Percentiles rank a stretch among this genome's conserved stretches.
Evolutionary conservation across 2,329 filamentous ascomycete genomes (phyloP).

Genomic region (Cephalotrichum gorgonifer): DNA sequence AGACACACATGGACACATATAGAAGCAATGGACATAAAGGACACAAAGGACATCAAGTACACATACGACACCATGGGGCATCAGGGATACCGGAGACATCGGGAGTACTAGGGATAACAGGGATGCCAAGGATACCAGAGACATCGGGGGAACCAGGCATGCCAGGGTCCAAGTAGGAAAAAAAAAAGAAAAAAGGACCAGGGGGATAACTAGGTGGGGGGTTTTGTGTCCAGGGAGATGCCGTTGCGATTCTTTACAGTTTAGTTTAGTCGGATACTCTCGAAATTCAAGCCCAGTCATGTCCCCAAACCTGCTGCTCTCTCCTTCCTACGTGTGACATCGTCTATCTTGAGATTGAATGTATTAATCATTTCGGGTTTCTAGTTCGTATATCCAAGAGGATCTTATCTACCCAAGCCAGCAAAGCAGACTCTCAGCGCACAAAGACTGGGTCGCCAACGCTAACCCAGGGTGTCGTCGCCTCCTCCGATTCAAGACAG

Average conservation of each 20-base stretch:
- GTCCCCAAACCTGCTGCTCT: background rate
- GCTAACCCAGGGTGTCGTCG: background rate
- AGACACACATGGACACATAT: too few relatives aligned
- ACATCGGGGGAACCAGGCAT: too few relatives aligned
- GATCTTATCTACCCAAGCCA: background rate
- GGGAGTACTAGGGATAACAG: too few relatives aligned
- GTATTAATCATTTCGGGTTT: background rate
- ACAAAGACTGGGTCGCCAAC: background rate
- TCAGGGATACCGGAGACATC: too few relatives aligned
- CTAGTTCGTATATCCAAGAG: background rate
- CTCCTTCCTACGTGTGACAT: background rate
- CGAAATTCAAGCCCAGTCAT: constrained; percentile 3
- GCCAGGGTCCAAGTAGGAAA: background rate
- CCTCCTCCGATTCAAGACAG: constrained; percentile 22
- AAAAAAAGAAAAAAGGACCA: background rate
- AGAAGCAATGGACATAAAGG: too few relatives aligned
- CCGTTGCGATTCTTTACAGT: constrained; percentile 1
- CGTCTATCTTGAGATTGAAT: background rate
- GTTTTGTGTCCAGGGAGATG: constrained; percentile 3
- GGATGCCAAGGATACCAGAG: background rate
- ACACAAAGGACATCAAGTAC: too few relatives aligned
- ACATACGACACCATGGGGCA: too few relatives aligned
- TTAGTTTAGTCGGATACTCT: constrained; percentile 1
- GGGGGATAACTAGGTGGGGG: constrained; percentile 1
- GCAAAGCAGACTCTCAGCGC: background rate